Conservation (phyloP, 371 early-diverging fungal species). For the Mortierella sp. region DNA sequence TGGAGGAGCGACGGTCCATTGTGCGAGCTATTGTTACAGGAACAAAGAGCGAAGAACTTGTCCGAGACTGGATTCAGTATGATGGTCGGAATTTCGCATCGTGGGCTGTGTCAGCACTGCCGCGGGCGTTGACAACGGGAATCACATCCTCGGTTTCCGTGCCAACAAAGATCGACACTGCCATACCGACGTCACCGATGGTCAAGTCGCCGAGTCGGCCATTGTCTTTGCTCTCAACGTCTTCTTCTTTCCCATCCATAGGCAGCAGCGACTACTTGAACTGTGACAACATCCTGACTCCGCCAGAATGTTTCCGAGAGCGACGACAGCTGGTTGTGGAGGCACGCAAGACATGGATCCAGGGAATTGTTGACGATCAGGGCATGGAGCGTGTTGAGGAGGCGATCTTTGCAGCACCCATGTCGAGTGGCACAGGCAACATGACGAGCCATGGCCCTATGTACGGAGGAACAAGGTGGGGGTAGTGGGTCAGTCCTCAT, state of each 20-base stretch:
- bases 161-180: background rate
- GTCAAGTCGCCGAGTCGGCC: slow-evolving; percentile 32
- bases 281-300: slow-evolving; percentile 44
- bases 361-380: slow-evolving; percentile 12
- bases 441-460: background rate
- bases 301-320: slow-evolving; percentile 49
- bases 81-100: slow-evolving; percentile 41
- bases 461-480: background rate
- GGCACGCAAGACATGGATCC: slow-evolving; percentile 36
- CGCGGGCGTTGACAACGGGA: background rate
- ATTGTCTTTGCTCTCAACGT: slow-evolving; percentile 30
- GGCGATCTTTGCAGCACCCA: slow-evolving; percentile 16
- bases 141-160: background rate
- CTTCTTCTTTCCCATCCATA: slow-evolving; percentile 25
- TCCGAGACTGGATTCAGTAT: slow-evolving; percentile 49
- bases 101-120: background rate
- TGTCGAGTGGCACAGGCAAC: too few relatives aligned
- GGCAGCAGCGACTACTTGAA: slow-evolving; percentile 40
- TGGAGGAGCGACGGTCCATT: slow-evolving; percentile 36
- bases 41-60: slow-evolving; percentile 38
- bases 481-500: too few relatives aligned
- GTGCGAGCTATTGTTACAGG: slow-evolving; percentile 29
- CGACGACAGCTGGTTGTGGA: slow-evolving; percentile 24
- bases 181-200: slow-evolving; percentile 1
- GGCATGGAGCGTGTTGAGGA: slow-evolving; percentile 30